A percentile compares a stretch with the other conserved stretches of the same genome.
These are phyloP conservation scores for Penicillium alfredii DNA, from an alignment of 495 filamentous ascomycete species.

Conservation along the genomic window DNA sequence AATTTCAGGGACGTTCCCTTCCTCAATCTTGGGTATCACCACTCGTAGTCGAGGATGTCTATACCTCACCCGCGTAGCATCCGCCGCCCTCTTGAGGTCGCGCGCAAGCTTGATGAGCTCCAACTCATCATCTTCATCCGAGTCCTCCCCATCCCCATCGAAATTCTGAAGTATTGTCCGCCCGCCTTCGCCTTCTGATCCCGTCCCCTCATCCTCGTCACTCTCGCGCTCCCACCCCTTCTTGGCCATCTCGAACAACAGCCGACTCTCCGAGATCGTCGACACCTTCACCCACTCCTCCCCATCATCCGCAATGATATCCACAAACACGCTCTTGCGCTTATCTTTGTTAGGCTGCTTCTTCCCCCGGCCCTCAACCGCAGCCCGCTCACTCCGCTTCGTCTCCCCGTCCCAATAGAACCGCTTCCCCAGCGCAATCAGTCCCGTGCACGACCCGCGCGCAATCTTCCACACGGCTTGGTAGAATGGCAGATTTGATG, in stretches of 20 bases:
- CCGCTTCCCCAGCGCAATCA: slow-evolving; percentile 48
- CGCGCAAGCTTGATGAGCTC: slow-evolving; percentile 53
- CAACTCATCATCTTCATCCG: slow-evolving; percentile 44
- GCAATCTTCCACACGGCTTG: slow-evolving; percentile 50
- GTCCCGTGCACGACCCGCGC: slow-evolving; percentile 38
- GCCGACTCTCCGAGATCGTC: slow-evolving; percentile 49
- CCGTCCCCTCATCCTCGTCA: slow-evolving; percentile 29
- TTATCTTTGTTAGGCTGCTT: slow-evolving; percentile 34
- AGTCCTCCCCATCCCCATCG: slow-evolving; percentile 18
- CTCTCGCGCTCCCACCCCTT: slow-evolving; percentile 51
- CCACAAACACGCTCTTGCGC: slow-evolving; percentile 39
- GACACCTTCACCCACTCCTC: slow-evolving; percentile 58
- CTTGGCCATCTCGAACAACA: slow-evolving; percentile 59
- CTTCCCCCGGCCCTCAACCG: slow-evolving; percentile 12
- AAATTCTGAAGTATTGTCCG: slow-evolving; percentile 33
- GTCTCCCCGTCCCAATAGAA: slow-evolving; percentile 46
- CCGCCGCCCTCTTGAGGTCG: slow-evolving; percentile 48
- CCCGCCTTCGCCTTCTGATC: slow-evolving; percentile 25
- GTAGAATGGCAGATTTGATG: slow-evolving; percentile 54
- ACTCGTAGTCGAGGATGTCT: slow-evolving; percentile 53
- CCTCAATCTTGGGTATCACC: slow-evolving; percentile 53
- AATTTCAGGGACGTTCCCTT: slow-evolving; percentile 47
- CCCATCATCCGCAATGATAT: slow-evolving; percentile 49
- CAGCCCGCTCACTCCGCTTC: too few relatives aligned
- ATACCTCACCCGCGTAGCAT: slow-evolving; percentile 50